Conservation (phyloP, 140 eudicot genomes). For the Erigeron philadelphicus region DNA sequence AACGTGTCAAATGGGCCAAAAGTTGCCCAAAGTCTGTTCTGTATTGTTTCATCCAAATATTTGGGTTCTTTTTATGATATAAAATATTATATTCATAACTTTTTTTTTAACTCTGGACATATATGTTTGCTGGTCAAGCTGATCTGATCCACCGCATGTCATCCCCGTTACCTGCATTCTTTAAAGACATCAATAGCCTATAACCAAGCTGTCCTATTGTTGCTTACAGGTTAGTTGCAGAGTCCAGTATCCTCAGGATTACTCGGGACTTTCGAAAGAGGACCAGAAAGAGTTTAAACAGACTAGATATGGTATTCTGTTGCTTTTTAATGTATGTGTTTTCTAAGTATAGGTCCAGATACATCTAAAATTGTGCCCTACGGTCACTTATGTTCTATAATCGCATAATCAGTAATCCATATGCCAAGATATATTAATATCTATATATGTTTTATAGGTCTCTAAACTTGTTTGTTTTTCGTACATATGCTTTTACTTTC, state of each 20-base stretch:
- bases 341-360: background rate
- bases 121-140: background rate
- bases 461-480: background rate
- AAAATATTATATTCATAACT: background rate
- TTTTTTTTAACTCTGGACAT: background rate
- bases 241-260: constrained; percentile 91
- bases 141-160: background rate
- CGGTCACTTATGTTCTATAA: too few relatives aligned
- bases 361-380: too few relatives aligned
- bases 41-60: too few relatives aligned
- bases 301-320: constrained; percentile 79
- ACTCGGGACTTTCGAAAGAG: constrained; percentile 82
- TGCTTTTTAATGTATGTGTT: background rate
- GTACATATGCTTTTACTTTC: background rate
- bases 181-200: background rate
- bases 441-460: background rate
- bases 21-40: too few relatives aligned
- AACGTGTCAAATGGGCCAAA: too few relatives aligned
- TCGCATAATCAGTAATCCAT: too few relatives aligned
- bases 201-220: constrained; percentile 14
- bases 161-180: too few relatives aligned
- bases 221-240: constrained; percentile 74
- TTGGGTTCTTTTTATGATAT: too few relatives aligned
- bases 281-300: constrained; percentile 95
- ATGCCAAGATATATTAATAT: background rate